Conservation (phyloP, 1,284 basidiomycete species). For the Cryptococcus jaspeensis region DNA sequence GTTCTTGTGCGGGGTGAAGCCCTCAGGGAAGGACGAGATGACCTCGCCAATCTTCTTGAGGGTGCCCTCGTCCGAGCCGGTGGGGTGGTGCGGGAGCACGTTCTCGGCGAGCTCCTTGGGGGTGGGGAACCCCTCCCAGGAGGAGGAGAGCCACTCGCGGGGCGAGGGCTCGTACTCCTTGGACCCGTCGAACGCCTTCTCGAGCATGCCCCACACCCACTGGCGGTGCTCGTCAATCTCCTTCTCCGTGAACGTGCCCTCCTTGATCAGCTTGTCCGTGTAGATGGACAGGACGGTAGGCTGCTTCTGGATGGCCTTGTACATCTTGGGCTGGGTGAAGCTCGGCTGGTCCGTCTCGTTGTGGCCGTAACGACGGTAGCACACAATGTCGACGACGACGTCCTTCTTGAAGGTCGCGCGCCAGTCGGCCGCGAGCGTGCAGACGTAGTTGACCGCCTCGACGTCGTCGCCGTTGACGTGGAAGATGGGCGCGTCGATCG, state of each 20-base stretch:
- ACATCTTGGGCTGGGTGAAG: constrained; percentile 99
- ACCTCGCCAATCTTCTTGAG: constrained; percentile 83
- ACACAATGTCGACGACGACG: constrained; percentile 97
- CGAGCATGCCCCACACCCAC: constrained; percentile 99
- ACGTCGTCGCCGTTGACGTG: constrained; percentile 99
- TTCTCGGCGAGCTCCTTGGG: constrained; percentile 93
- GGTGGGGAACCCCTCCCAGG: constrained; percentile 98
- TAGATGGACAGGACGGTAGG: constrained; percentile 90
- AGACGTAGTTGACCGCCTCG: constrained; percentile 97
- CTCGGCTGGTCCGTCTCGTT: constrained; percentile 99
- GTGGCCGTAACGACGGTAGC: constrained; percentile 97
- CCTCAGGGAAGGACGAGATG: constrained; percentile 79
- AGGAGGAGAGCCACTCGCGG: constrained; percentile 95
- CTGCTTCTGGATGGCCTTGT: constrained; percentile 93
- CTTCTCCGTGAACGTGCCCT: constrained; percentile 90
- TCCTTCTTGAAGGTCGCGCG: constrained; percentile 99
- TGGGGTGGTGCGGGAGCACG: constrained; percentile 82
- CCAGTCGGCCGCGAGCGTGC: constrained; percentile 96
- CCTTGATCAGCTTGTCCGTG: constrained; percentile 83
- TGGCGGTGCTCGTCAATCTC: constrained; percentile 98
- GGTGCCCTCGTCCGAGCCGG: constrained; percentile 74
- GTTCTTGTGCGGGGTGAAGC: constrained; percentile 89
- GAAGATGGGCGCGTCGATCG: constrained; percentile 98
- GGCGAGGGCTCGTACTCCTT: constrained; percentile 93
- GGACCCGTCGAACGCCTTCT: constrained; percentile 82